Evolutionary conservation across 2,329 filamentous ascomycete species (phyloP).

Genomic region (Trichoderma breve): DNA sequence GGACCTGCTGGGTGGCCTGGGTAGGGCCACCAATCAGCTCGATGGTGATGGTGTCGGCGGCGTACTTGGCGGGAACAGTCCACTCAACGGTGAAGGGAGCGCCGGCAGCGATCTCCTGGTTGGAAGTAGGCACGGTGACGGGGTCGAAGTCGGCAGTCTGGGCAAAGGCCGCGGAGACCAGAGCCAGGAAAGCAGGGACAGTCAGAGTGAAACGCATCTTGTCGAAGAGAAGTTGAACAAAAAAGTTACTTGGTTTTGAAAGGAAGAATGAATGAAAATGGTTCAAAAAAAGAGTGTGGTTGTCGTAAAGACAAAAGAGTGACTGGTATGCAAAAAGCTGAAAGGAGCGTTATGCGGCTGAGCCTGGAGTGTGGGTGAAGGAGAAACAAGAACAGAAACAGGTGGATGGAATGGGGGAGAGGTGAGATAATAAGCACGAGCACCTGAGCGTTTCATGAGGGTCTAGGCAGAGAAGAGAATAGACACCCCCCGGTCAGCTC

Average conservation of each 20-base stretch:
- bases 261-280: conserved; percentile 16
- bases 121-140: conserved; percentile 47
- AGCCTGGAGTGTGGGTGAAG: conserved; percentile 31
- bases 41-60: conserved; percentile 48
- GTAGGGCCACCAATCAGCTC: conserved; percentile 52
- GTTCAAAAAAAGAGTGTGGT: conserved; percentile 8
- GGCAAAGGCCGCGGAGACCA: conserved; percentile 50
- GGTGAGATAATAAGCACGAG: conserved; percentile 12
- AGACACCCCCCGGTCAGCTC: not conserved
- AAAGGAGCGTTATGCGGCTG: conserved; percentile 35
- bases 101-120: conserved; percentile 48
- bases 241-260: conserved; percentile 11
- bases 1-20: conserved; percentile 41
- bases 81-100: conserved; percentile 51
- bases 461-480: not conserved
- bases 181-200: conserved; percentile 49
- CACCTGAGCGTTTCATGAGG: conserved; percentile 12
- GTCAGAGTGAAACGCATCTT: conserved; percentile 56
- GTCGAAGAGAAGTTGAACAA: conserved; percentile 25
- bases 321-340: conserved; percentile 15
- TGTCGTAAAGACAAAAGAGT: conserved; percentile 20
- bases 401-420: conserved; percentile 19
- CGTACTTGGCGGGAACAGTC: conserved; percentile 42
- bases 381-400: conserved; percentile 8
- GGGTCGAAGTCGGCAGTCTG: conserved; percentile 57